These are phyloP conservation scores for Capronia americana DNA, from an alignment of 2,329 filamentous ascomycete species.

Conservation along the genomic window DNA sequence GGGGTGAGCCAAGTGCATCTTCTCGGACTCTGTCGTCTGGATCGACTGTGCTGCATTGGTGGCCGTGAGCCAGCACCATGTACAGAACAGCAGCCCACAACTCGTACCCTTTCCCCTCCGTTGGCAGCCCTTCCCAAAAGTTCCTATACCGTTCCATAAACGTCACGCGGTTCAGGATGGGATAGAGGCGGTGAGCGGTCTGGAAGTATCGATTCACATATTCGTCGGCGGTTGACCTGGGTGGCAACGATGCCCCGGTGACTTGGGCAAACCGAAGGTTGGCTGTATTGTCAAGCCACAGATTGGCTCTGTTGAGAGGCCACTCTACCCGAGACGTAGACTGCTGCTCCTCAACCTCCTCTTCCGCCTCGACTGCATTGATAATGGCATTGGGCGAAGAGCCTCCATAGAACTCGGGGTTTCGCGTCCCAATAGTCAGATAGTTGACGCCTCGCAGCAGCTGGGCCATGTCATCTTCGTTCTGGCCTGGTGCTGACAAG, in stretches of 20 bases:
- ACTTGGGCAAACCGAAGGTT: conserved; percentile 16
- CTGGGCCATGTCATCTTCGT: conserved; percentile 23
- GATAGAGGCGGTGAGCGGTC: conserved; percentile 23
- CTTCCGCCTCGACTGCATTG: conserved; percentile 13
- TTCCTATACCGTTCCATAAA: conserved; percentile 12
- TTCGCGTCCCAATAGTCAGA: conserved; percentile 10
- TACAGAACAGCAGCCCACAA: conserved; percentile 26
- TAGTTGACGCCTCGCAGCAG: conserved; percentile 25
- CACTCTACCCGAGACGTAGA: neutral
- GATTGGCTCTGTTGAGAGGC: conserved; percentile 10
- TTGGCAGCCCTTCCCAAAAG: conserved; percentile 22
- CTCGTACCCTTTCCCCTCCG: conserved; percentile 26
- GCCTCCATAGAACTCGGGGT: conserved; percentile 29
- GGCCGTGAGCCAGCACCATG: conserved; percentile 29
- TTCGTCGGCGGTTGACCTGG: conserved; percentile 14
- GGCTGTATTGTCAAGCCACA: conserved; percentile 13
- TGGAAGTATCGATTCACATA: conserved; percentile 26
- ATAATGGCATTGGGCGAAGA: conserved; percentile 27
- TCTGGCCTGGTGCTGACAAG: conserved; percentile 4
- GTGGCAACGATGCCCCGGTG: conserved; percentile 13
- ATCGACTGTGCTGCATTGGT: conserved; percentile 25
- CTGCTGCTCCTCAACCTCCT: neutral
- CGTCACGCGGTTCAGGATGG: conserved; percentile 14
- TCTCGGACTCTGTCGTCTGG: conserved; percentile 18
- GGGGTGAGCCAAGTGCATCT: conserved; percentile 6